Evolutionary conservation across 352 stramenopile genomes (phyloP), one percentile per base, ranked within the genome.

Genomic region (Phytophthora hybrid): DNA sequence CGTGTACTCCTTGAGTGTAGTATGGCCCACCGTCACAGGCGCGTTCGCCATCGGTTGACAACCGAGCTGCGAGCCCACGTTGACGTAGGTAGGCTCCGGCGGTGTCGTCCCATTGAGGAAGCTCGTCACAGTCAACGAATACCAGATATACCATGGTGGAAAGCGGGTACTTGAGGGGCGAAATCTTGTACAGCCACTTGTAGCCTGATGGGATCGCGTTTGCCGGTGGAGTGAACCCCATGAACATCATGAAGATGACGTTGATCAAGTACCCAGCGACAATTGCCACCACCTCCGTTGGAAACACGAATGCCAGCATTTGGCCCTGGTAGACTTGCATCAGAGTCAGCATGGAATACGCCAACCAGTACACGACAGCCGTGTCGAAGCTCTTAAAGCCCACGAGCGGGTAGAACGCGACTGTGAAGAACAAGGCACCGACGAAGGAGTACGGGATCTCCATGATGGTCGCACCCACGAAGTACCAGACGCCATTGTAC

Each of bases 291-390:
- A 87, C 73, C 19, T 88, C 64, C 5, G 62, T 78, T 14, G 85
- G 87, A 51, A 91, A 57, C 3, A 76, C 68, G 10, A 81, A 83
- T 53, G 88, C 83, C 52, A 97, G 81, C 56, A 94, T 87, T 68
- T 98, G 87, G 14, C 83, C 87, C 44, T 90, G 79, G 76, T 89
- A 96, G 6, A 87, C 92, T 56, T 87, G 82, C 63, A 85, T 69
- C 55, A 85, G 39, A 39, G 80, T 73, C 44, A 82, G 66, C 63
- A 80, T 69, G 3, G 67, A 71, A 32, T 71, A 68, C 2, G 66
- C 73, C 31, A 86, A 18, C 75, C 75, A 81, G 34, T 57, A 82
- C 3, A 78, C 46, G 19, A 82, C 61, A 19, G 31, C 67, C 1
- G 47, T 76, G 21, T 23, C 37, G 29, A 82, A 77, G 19, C 71